Conservation (phyloP, 495 filamentous ascomycete species). For the Trypethelium eluteriae region DNA sequence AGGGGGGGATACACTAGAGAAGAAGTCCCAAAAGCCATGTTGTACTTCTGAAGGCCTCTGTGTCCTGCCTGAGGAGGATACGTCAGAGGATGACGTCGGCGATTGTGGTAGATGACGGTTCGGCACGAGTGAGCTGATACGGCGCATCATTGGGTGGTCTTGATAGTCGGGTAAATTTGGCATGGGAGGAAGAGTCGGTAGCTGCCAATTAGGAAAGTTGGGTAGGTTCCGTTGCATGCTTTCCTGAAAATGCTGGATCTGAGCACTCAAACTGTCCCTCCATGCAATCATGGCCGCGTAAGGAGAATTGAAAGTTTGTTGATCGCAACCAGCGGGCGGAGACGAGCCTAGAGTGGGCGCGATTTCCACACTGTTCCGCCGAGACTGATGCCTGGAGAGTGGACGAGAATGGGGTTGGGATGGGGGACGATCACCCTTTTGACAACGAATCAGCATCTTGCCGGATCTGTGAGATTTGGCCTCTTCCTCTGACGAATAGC, state of each 20-base stretch:
- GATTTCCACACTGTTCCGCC: slow-evolving; percentile 27
- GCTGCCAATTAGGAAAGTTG: slow-evolving; percentile 35
- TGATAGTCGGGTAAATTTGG: slow-evolving; percentile 66
- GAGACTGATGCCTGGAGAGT: slow-evolving; percentile 26
- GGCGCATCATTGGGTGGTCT: slow-evolving; percentile 61
- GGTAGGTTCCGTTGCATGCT: slow-evolving; percentile 60
- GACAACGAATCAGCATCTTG: neutral
- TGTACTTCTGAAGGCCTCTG: slow-evolving; percentile 27
- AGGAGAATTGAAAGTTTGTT: slow-evolving; percentile 20
- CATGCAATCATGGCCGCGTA: slow-evolving; percentile 60
- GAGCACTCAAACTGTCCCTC: slow-evolving; percentile 66
- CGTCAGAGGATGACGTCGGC: neutral
- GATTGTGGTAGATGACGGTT: neutral
- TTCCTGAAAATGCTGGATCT: slow-evolving; percentile 75
- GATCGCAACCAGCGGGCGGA: slow-evolving; percentile 14
- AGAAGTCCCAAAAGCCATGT: slow-evolving; percentile 62
- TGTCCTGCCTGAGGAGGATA: slow-evolving; percentile 6
- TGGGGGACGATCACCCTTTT: neutral
- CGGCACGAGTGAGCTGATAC: slow-evolving; percentile 67
- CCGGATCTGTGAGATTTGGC: slow-evolving; percentile 25
- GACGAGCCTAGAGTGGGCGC: slow-evolving; percentile 30
- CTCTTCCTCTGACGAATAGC: slow-evolving; percentile 21
- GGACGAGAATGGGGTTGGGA: neutral
- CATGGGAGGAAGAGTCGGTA: slow-evolving; percentile 51
- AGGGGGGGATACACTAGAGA: slow-evolving; percentile 50